Base-by-base conservation (phyloP, 2,329 filamentous ascomycete genomes). In the Penicillium sp. region DNA sequence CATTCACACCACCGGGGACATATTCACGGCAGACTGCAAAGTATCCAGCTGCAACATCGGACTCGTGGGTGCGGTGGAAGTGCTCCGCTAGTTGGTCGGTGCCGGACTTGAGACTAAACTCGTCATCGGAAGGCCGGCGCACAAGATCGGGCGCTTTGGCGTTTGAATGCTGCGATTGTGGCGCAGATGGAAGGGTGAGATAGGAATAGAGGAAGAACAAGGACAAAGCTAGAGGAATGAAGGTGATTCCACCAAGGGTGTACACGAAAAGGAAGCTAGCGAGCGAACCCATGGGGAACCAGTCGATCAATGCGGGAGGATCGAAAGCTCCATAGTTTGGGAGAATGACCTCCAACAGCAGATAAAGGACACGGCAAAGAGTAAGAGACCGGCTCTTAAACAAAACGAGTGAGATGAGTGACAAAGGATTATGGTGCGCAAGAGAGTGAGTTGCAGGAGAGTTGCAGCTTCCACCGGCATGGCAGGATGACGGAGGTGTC, bases 11-110 rank as follows among this genome's bases (percentile, higher is more conserved):
- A 69, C 91, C 91, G 39, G 92, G 90, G 0, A 90, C 89, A 74
- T 94, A 97, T 76, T 96, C 91, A 69, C 92, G 84, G 70, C 90
- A 95, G 14, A 97, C 91, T n/a, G 91, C 90, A 72, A 97, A 97
- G 76, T 95, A 97, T 16, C 91, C 92, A 8, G 91, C 89, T 2
- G 91, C 90, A 38, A 91, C 89, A 68, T 95, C 90, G 32, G 85
- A 80, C 55, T 91, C 87, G 60, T 85, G 81, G 18, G 80, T 74
- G 32, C 81, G 73, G 67, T 84, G 85, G 63, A 81, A 79, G 55
- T 87, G 84, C 39, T 87, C 84, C 50, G 81, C 84, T 60, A 83
- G 73, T 43, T 74, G 75, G 63, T 81, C 81, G 57, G 83, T 84
- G 34, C 79, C 83, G 10, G 81, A 81, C 61, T 85, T 84, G 60